phyloP scores from a whole-genome alignment of 441 rosid species.

The Gossypium trilobum region DNA sequence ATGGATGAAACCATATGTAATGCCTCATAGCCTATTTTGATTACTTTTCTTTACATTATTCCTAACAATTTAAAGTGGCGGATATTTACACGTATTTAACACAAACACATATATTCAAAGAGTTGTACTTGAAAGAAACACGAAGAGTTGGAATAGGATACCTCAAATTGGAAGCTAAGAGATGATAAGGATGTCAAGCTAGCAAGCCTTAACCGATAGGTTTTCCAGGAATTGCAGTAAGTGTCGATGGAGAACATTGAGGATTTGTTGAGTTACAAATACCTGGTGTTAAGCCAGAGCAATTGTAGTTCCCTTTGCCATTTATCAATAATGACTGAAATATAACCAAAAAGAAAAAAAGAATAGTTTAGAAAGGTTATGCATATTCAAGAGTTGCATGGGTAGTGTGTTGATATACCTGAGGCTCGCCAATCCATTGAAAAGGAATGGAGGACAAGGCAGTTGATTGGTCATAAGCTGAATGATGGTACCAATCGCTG shows the following conservation, averaged over 20 bases:
- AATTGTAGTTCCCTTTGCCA: conserved; percentile 56
- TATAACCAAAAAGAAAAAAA: not conserved
- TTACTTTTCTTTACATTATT: no score
- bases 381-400: not conserved
- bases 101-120: no score
- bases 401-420: conserved; percentile 20
- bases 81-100: no score
- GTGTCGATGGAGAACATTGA: conserved; percentile 38
- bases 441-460: conserved; percentile 47
- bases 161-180: conserved; percentile 72
- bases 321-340: conserved; percentile 62
- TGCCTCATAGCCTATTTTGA: no score
- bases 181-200: conserved; percentile 67
- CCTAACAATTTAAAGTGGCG: no score
- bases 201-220: conserved; percentile 49
- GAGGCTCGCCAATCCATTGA: conserved; percentile 63
- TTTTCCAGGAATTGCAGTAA: conserved; percentile 45
- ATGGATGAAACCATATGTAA: no score
- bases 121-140: no score
- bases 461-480: conserved; percentile 40
- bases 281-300: conserved; percentile 29
- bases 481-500: conserved; percentile 66
- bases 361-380: not conserved
- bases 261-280: conserved; percentile 42
- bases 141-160: not conserved